A percentile compares a stretch with the other conserved stretches of the same genome.
These are phyloP conservation scores for Anthracocystis setariae DNA, from an alignment of 1,284 basidiomycete species.

Conservation along the genomic window DNA sequence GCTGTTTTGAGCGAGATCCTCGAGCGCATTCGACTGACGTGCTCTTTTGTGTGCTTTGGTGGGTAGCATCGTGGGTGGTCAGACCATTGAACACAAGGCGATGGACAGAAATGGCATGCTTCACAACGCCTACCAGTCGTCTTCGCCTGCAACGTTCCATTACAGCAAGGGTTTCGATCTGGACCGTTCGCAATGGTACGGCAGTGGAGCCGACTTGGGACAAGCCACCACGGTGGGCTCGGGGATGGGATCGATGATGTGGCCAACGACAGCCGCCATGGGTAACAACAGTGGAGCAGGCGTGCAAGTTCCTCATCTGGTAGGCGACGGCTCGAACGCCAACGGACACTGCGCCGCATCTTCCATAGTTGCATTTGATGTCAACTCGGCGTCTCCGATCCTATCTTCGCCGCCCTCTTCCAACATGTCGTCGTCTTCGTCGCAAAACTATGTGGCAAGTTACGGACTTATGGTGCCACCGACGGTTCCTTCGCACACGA, in stretches of 20 bases:
- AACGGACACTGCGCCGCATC: constrained; percentile 6
- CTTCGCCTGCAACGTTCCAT: constrained; percentile 12
- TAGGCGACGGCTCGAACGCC: not conserved
- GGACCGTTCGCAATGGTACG: constrained; percentile 20
- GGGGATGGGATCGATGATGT: constrained; percentile 23
- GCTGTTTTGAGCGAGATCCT: too few species aligned
- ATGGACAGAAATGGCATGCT: not conserved
- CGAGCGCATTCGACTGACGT: not conserved
- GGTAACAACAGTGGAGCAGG: not conserved
- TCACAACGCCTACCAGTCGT: constrained; percentile 6
- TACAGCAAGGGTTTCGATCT: constrained; percentile 23
- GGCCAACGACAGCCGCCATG: constrained; percentile 11
- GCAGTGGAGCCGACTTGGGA: constrained; percentile 3
- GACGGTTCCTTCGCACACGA: constrained; percentile 24
- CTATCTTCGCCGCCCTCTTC: constrained; percentile 35
- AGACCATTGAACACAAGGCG: constrained; percentile 24
- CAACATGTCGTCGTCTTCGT: constrained; percentile 26
- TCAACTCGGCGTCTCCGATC: constrained; percentile 21
- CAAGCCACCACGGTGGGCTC: not conserved
- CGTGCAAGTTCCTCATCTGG: constrained; percentile 3
- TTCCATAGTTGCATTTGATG: constrained; percentile 4
- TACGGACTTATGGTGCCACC: constrained; percentile 32
- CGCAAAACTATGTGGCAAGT: constrained; percentile 17
- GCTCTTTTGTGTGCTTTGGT: too few species aligned
- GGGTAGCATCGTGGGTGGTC: constrained; percentile 22